Conservation (phyloP, 331 rosid species). For the Malus hybrid region DNA sequence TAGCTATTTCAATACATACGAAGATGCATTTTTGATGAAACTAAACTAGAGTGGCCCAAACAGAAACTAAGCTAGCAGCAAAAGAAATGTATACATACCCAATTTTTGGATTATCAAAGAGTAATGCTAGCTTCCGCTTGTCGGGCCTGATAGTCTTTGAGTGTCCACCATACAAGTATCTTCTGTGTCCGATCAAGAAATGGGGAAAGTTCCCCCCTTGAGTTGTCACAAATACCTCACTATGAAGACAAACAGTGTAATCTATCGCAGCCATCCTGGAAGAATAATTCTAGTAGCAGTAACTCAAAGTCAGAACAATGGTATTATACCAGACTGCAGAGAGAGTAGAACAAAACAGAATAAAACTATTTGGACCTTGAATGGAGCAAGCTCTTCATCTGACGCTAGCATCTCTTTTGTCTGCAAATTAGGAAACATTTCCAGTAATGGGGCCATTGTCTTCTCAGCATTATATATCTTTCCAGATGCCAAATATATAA, state of each 20-base stretch:
- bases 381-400: conserved; percentile 73
- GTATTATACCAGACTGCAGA: conserved; percentile 7
- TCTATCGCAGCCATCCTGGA: conserved; percentile 99
- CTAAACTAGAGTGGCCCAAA: neutral
- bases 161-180: conserved; percentile 94
- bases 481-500: conserved; percentile 90
- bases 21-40: neutral
- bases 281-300: conserved; percentile 65
- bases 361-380: conserved; percentile 39
- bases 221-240: conserved; percentile 98
- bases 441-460: conserved; percentile 75
- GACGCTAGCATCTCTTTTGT: conserved; percentile 81
- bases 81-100: conserved; percentile 43
- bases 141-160: conserved; percentile 91
- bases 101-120: conserved; percentile 77
- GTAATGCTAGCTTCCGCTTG: conserved; percentile 81
- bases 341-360: neutral
- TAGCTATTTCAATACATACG: neutral
- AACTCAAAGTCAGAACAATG: conserved; percentile 37
- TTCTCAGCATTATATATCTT: conserved; percentile 71
- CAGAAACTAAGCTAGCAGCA: neutral
- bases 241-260: conserved; percentile 94
- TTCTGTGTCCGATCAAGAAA: conserved; percentile 87
- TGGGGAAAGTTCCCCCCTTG: conserved; percentile 99
- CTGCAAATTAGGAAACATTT: conserved; percentile 91